Evolutionary conservation across 2,329 filamentous ascomycete genomes (phyloP), one percentile per base, ranked within the genome.

Genomic region (Aspergillus caelatus): DNA sequence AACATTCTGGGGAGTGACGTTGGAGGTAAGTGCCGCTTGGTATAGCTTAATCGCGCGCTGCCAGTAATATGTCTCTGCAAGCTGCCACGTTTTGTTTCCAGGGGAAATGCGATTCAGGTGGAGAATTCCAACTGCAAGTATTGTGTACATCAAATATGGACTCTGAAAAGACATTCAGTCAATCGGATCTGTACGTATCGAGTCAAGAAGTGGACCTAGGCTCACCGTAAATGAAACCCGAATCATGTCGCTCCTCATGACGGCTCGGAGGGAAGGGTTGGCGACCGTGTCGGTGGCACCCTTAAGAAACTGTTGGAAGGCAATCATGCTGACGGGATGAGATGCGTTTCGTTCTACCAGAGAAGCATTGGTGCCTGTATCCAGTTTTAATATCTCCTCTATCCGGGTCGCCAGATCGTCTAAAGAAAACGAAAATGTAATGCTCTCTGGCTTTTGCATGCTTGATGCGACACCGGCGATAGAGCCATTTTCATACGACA

Each of bases 61-160:
- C 73, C 74, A 76, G 63, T 74, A 72, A 60, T 72, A 70, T 9
- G 69, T 63, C 62, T 74, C 74, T 19, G 70, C 70, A 16, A 70
- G 30, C 11, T 63, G 60, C 16, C 65, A 63, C 6, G 64, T 59
- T 41, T 67, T 60, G 34, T 62, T 62, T 6, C 45, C 58, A 3
- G 72, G 74, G 11, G 61, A 62, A 7, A 69, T 50, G 4, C 72
- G 70, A 45, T 70, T 71, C 2, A 75, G 64, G 41, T 76, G 73
- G 1, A 74, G 68, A 30, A 68, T 67, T 10, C 71, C 71, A 6
- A 71, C 69, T 12, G 64, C 74, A 10, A 77, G 62, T 26, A 77
- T 65, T 3, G 72, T 72, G 57, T 75, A 74, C 72, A 77, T 74
- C 6, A 77, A 46, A 57, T 76, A 68, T 0, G 70, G 57, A 46